A percentile compares a stretch with the other conserved stretches of the same genome.
phyloP scores from a whole-genome alignment of 441 rosid genomes.

The Brassica hybrid region DNA sequence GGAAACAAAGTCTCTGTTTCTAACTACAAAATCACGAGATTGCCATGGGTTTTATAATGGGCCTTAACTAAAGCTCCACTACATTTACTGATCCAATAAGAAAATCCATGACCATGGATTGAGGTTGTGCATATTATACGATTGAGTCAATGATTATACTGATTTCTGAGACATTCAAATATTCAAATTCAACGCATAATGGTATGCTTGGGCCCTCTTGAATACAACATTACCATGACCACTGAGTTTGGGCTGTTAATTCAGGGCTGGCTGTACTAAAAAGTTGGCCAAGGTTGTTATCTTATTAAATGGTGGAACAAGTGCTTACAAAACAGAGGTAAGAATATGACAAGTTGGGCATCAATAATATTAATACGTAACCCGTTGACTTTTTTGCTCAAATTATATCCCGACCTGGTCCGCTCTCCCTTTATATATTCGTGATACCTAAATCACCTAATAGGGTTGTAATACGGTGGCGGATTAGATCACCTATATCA shows the following conservation, averaged over 20 bases:
- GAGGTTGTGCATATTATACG: background rate
- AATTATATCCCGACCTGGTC: background rate
- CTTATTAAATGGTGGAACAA: conserved; percentile 1
- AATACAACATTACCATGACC: background rate
- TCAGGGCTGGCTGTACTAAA: background rate
- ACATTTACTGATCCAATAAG: background rate
- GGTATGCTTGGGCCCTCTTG: background rate
- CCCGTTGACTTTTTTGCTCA: conserved; percentile 25
- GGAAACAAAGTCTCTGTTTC: background rate
- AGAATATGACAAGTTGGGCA: conserved; percentile 30
- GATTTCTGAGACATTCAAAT: no score
- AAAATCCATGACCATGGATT: background rate
- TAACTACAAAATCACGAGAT: background rate
- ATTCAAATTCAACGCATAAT: background rate
- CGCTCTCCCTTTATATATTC: background rate
- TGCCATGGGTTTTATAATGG: background rate
- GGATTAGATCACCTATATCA: no score
- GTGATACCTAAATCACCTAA: background rate
- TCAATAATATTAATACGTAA: conserved; percentile 25
- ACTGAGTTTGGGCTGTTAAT: background rate
- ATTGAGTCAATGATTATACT: background rate
- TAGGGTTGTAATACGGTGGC: background rate
- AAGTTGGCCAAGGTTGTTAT: background rate
- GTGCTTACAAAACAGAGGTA: conserved; percentile 15
- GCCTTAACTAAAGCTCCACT: background rate